Evolutionary conservation across 1,139 yeast genomes (phyloP).

Genomic region (Pichia sp.): DNA sequence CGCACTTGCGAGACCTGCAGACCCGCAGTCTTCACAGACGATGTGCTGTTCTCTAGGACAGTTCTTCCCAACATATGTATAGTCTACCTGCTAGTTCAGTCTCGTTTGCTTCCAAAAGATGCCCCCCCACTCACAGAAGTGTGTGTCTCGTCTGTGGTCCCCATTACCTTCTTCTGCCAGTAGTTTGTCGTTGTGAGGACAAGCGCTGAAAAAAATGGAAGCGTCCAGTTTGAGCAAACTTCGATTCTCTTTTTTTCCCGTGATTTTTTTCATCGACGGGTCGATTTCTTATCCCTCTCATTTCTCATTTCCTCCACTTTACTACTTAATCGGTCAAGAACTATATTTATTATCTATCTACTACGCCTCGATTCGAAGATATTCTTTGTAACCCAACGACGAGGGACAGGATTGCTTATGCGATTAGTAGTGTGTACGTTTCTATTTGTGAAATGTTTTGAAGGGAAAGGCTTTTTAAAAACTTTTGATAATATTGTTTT

Average conservation of each 20-base stretch:
- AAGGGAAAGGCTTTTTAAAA: too few species aligned
- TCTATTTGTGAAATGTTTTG: too few species aligned
- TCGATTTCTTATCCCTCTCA: background rate
- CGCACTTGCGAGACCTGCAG: slow-evolving; percentile 30
- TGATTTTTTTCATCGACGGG: slow-evolving; percentile 1
- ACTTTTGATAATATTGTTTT: background rate
- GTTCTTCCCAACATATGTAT: slow-evolving; percentile 12
- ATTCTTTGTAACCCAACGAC: background rate
- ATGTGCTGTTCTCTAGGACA: slow-evolving; percentile 8
- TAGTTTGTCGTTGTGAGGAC: background rate
- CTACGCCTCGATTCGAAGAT: background rate
- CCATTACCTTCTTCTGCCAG: background rate
- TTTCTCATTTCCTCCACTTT: too few species aligned
- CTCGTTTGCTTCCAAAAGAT: background rate
- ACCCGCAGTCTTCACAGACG: slow-evolving; percentile 16
- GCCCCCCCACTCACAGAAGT: background rate
- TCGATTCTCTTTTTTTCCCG: background rate
- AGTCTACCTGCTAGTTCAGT: background rate
- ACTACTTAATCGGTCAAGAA: too few species aligned
- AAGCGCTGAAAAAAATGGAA: slow-evolving; percentile 1
- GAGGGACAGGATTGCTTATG: too few species aligned
- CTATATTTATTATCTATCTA: background rate
- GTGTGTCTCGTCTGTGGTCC: background rate
- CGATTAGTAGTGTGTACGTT: too few species aligned
- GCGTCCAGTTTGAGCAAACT: background rate